These are phyloP conservation scores for Prunus padus DNA, from an alignment of 306 rosid genomes.

Conservation along the genomic window DNA sequence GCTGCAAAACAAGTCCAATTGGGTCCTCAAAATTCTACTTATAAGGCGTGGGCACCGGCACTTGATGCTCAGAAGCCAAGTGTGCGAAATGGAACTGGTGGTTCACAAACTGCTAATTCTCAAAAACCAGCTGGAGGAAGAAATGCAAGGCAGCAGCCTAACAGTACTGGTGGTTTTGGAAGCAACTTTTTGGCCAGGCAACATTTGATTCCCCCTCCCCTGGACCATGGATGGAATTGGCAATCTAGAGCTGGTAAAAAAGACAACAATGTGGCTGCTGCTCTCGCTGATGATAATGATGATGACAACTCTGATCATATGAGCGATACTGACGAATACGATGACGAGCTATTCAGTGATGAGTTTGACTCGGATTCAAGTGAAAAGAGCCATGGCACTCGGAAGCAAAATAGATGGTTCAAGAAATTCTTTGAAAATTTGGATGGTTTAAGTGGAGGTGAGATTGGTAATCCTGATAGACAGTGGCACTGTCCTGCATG, in stretches of 20 bases:
- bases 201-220: constrained; percentile 56
- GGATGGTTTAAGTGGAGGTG: constrained; percentile 26
- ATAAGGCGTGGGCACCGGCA: constrained; percentile 38
- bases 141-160: constrained; percentile 29
- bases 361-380: constrained; percentile 38
- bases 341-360: constrained; percentile 31
- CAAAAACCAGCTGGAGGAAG: constrained; percentile 56
- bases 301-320: constrained; percentile 35
- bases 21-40: constrained; percentile 39
- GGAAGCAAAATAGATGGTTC: constrained; percentile 49
- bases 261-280: constrained; percentile 10
- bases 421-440: constrained; percentile 35
- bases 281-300: constrained; percentile 18
- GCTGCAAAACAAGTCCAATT: constrained; percentile 33
- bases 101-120: constrained; percentile 34
- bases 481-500: constrained; percentile 62
- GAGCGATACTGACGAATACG: constrained; percentile 35
- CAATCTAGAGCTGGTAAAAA: constrained; percentile 12
- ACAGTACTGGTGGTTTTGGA: constrained; percentile 27
- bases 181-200: constrained; percentile 27
- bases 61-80: constrained; percentile 41
- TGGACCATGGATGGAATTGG: constrained; percentile 47
- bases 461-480: constrained; percentile 27
- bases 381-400: constrained; percentile 31
- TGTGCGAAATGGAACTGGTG: constrained; percentile 17